phyloP scores from a whole-genome alignment of 225 moss, liverwort and hornwort genomes.

The Antitrichia curtipendula region DNA sequence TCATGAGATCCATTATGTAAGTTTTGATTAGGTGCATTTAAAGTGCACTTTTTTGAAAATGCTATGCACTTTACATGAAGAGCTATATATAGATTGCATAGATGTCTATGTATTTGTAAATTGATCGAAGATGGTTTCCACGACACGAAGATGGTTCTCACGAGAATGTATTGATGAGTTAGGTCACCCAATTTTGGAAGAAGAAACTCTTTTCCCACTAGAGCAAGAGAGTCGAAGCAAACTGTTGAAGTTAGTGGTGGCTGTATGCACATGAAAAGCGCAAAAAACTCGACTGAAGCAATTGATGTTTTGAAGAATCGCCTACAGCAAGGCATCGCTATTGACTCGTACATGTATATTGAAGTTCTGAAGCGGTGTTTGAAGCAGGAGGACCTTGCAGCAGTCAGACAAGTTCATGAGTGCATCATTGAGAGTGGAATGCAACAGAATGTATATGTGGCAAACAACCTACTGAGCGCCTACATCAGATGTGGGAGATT shows the following conservation, averaged over 20 bases:
- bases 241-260: background rate
- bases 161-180: background rate
- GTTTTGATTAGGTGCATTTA: background rate
- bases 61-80: too few relatives aligned
- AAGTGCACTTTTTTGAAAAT: background rate
- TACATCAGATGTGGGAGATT: background rate
- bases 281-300: background rate
- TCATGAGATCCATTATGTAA: background rate
- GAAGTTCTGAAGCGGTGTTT: background rate
- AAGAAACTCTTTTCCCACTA: background rate
- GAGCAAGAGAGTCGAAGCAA: background rate
- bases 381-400: background rate
- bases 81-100: background rate
- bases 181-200: background rate
- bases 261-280: background rate
- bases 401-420: background rate
- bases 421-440: background rate
- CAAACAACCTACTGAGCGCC: background rate
- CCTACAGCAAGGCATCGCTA: background rate
- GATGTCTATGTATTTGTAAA: background rate
- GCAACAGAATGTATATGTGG: background rate
- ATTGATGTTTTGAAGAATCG: background rate
- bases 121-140: too few relatives aligned
- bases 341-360: background rate
- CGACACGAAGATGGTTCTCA: too few relatives aligned